Evolutionary conservation across 345 rosid species (phyloP).

Genomic region (Melaleuca quinquenervia): DNA sequence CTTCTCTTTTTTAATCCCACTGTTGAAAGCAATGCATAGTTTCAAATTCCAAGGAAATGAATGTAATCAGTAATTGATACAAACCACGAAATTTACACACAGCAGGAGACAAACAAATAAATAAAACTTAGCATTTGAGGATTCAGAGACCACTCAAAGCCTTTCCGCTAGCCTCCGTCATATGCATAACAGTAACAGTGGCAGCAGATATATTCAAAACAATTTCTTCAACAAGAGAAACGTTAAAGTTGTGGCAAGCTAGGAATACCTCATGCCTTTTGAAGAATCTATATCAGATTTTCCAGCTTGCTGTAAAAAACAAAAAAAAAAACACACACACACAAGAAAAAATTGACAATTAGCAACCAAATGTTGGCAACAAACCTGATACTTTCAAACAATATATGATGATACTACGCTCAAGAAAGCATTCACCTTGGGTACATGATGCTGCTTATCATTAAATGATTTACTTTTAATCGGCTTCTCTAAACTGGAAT

Average conservation of each 20-base stretch:
- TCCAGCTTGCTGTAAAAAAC: background rate
- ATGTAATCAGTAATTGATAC: background rate
- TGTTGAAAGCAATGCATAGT: background rate
- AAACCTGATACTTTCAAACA: background rate
- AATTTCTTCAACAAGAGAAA: background rate
- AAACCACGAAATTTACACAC: background rate
- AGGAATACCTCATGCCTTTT: background rate
- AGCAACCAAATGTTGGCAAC: background rate
- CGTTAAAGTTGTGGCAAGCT: background rate
- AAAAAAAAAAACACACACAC: no score
- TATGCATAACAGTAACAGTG: background rate
- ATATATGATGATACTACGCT: background rate
- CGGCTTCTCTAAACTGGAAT: background rate
- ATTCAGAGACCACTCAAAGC: background rate
- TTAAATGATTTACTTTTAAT: background rate
- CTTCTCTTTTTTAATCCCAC: background rate
- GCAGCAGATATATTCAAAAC: background rate
- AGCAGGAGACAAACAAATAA: background rate
- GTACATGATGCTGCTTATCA: background rate
- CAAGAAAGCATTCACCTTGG: background rate
- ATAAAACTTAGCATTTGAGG: background rate
- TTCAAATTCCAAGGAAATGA: background rate
- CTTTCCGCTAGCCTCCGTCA: background rate
- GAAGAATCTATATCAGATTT: background rate
- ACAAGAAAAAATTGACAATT: background rate